Base-by-base conservation (phyloP, 139 green algal species). In the Pycnococcus provasolii region DNA sequence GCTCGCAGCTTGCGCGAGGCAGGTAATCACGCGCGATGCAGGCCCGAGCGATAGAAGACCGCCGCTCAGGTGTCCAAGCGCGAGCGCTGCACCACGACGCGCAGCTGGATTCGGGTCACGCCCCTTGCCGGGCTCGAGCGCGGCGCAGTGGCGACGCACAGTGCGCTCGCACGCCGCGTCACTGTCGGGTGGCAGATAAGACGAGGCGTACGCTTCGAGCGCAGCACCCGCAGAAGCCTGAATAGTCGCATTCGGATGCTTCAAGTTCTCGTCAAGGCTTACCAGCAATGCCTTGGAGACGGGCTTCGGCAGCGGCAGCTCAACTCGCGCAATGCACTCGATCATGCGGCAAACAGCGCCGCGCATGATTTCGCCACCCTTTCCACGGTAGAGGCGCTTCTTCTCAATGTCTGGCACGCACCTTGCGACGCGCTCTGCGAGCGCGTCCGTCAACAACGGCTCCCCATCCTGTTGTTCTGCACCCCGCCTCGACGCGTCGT, bases 321-420 rank as follows among this genome's bases (percentile, higher is more conserved):
- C 42, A 3, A 57, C 53, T 1, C 53, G 46, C 1, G 70, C 62
- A 9, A 71, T 52, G 57, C 80, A 72, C 51, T 74, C 63, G 37
- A 87, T 74, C 37, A 86, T 72, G 45, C 74, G 68, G 67, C 81
- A 88, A 11, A 90, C 80, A 1, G 86, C 89, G 26, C 74, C 75
- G 3, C 91, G 81, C 87, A 96, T 95, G 5, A 90, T 61, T 75
- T 95, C 89, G 0, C 91, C 90, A 48, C 91, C 92, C 68, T 94
- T 93, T 44, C 92, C 92, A 1, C 83, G 77, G 69, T 87, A 91
- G 70, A 96, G 74, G 15, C 80, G 72, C 7, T 76, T 78, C 45
- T 81, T 81, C 61, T 91, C 82, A 1, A 96, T 86, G 2, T 59
- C 64, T 1, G 57, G 52, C 37, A 84, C 71, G 3, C 79, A 43